phyloP scores from a whole-genome alignment of 2,329 filamentous ascomycete genomes.

The Phyllosticta capitalensis region DNA sequence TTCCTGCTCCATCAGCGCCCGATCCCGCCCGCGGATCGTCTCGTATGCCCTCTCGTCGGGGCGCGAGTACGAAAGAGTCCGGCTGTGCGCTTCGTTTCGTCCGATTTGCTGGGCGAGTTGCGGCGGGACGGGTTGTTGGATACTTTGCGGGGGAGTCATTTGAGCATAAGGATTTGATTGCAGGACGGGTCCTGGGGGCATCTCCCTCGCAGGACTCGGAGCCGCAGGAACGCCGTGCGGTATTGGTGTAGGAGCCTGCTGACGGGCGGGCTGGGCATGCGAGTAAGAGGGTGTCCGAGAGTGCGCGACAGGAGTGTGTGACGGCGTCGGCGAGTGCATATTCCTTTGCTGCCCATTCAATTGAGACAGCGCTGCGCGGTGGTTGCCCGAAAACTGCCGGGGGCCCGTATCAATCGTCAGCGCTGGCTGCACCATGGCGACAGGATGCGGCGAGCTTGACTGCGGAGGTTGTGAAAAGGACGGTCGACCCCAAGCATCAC shows the following conservation, averaged over 20 bases:
- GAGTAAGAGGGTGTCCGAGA: conserved; percentile 8
- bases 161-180: conserved; percentile 6
- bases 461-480: conserved; percentile 3
- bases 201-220: background rate
- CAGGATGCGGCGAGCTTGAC: conserved; percentile 7
- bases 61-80: conserved; percentile 1
- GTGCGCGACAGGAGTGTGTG: conserved; percentile 4
- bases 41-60: conserved; percentile 3
- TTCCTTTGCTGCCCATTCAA: conserved; percentile 6
- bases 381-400: conserved; percentile 1
- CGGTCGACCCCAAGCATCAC: conserved; percentile 1
- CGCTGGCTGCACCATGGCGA: background rate
- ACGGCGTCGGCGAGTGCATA: conserved; percentile 7
- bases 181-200: conserved; percentile 1
- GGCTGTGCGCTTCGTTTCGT: conserved; percentile 7
- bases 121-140: conserved; percentile 5
- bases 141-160: conserved; percentile 6
- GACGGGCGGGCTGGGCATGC: conserved; percentile 5
- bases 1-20: conserved; percentile 5
- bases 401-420: background rate
- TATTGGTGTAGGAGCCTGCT: conserved; percentile 7
- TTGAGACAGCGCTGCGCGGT: conserved; percentile 6
- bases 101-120: conserved; percentile 2
- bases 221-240: conserved; percentile 1
- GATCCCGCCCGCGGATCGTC: conserved; percentile 2